Conservation (phyloP, 1,284 basidiomycete genomes). For the Cystobasidiaceae sp. region DNA sequence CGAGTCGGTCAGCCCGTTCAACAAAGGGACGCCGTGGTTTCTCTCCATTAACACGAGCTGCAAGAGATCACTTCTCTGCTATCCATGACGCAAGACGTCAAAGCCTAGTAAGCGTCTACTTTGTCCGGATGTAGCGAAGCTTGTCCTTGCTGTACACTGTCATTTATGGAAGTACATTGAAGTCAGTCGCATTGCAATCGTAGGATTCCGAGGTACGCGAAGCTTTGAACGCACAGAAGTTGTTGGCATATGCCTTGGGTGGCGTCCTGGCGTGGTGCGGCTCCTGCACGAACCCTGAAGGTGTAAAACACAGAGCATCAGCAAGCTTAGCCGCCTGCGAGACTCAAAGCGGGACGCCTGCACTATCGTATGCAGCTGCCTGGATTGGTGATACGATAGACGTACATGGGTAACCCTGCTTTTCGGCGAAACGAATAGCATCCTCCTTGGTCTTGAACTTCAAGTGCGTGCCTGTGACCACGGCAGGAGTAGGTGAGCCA, state of each 20-base stretch:
- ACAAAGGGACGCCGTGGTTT: too few species aligned
- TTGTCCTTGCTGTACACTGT: background rate
- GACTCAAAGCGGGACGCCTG: too few species aligned
- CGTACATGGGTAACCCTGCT: slow-evolving; percentile 61
- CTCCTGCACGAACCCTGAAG: slow-evolving; percentile 29
- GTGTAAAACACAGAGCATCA: background rate
- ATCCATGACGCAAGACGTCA: too few species aligned
- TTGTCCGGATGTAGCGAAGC: slow-evolving; percentile 1
- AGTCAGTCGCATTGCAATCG: background rate
- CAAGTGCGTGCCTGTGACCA: slow-evolving; percentile 83
- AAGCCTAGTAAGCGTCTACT: slow-evolving; percentile 55
- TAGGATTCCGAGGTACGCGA: background rate
- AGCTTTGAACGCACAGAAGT: slow-evolving; percentile 5
- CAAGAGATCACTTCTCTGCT: too few species aligned
- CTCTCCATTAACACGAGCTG: too few species aligned
- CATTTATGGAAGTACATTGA: background rate
- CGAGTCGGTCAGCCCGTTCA: too few species aligned
- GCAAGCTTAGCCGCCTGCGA: too few species aligned
- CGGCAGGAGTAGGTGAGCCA: too few species aligned
- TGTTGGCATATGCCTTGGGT: slow-evolving; percentile 12
- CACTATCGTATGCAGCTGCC: too few species aligned
- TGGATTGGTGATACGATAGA: background rate
- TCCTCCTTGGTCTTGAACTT: slow-evolving; percentile 84
- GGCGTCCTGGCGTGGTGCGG: slow-evolving; percentile 15
- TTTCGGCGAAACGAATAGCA: slow-evolving; percentile 86